phyloP scores from a whole-genome alignment of 2,329 filamentous ascomycete genomes.

The Pseudogymnoascus pannorum region DNA sequence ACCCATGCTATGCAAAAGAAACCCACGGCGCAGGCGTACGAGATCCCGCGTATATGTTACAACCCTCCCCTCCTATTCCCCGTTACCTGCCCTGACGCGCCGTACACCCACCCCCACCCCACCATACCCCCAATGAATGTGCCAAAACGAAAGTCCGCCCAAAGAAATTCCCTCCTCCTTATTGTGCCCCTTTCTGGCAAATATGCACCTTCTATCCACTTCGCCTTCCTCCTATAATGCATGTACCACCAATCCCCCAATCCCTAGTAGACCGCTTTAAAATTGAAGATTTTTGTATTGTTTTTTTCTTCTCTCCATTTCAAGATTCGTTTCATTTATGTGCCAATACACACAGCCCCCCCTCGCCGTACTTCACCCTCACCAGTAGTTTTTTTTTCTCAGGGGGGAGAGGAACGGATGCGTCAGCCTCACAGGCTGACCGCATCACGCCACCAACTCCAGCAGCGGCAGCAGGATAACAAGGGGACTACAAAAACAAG shows the following conservation, averaged over 20 bases:
- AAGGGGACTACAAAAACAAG: conserved; percentile 1
- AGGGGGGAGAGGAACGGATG: background rate
- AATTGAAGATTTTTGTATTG: background rate
- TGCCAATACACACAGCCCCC: background rate
- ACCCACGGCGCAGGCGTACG: background rate
- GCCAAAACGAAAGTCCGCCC: background rate
- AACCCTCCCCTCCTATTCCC: background rate
- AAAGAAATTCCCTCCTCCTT: background rate
- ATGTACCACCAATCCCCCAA: background rate
- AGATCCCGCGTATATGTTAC: conserved; percentile 5
- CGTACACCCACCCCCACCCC: background rate
- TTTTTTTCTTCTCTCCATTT: background rate
- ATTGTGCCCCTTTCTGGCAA: background rate
- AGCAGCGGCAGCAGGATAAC: background rate
- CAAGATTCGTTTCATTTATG: background rate
- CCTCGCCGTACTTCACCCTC: background rate
- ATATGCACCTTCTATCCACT: background rate
- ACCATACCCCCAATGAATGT: background rate
- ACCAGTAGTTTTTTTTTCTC: background rate
- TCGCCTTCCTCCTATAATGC: background rate
- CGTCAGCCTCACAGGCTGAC: background rate
- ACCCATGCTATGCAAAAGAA: conserved; percentile 4
- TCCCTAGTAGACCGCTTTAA: background rate
- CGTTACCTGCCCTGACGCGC: background rate
- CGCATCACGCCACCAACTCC: conserved; percentile 2